Evolutionary conservation across 768 basidiomycete species (phyloP).

Genomic region (Lanmaoa pseudosensibilis): DNA sequence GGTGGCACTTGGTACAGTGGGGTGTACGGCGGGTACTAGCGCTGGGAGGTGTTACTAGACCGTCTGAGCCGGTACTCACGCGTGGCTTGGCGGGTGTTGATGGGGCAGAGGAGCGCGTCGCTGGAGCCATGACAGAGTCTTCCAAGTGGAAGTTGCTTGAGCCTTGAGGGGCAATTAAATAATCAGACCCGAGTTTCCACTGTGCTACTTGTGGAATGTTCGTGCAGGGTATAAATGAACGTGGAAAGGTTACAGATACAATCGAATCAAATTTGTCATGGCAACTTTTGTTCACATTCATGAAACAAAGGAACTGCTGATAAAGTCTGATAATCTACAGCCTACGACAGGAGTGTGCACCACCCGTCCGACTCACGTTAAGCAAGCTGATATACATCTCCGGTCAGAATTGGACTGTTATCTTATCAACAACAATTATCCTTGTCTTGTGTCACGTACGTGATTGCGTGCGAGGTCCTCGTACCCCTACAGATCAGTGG

Average conservation of each 20-base stretch:
- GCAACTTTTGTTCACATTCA: no score
- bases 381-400: background rate
- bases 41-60: slow-evolving; percentile 30
- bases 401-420: background rate
- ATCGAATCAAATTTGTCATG: background rate
- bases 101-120: slow-evolving; percentile 31
- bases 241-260: background rate
- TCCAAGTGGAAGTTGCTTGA: background rate
- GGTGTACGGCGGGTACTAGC: slow-evolving; percentile 51
- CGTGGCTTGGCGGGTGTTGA: slow-evolving; percentile 30
- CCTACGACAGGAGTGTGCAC: background rate
- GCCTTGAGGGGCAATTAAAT: background rate
- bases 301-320: background rate
- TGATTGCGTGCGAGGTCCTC: no score
- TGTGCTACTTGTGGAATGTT: background rate
- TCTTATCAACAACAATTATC: no score
- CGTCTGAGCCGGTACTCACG: slow-evolving; percentile 5
- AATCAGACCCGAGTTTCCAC: background rate
- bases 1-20: slow-evolving; percentile 55
- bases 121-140: slow-evolving; percentile 22
- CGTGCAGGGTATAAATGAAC: background rate
- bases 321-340: background rate
- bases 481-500: no score
- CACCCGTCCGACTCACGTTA: no score
- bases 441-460: no score